A percentile compares a stretch with the other conserved stretches of the same genome.
These are phyloP conservation scores for Sordariomycetes sp. DNA, from an alignment of 2,329 filamentous ascomycete species.

Conservation along the genomic window DNA sequence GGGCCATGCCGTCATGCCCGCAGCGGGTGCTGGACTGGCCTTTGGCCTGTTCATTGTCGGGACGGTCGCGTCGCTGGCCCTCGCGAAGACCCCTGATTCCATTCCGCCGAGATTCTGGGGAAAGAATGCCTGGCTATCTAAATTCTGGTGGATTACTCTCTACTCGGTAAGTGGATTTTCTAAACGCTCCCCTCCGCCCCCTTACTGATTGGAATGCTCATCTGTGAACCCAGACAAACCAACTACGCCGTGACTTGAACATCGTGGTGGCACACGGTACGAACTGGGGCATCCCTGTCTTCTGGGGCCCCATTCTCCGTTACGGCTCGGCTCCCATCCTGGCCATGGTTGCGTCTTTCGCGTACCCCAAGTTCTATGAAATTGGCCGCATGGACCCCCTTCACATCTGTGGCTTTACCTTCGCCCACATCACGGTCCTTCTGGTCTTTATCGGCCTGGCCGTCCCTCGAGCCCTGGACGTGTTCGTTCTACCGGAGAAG, in stretches of 20 bases:
- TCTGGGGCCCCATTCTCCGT: slow-evolving; percentile 10
- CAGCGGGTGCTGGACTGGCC: slow-evolving; percentile 33
- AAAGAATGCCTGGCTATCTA: slow-evolving; percentile 20
- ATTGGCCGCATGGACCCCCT: slow-evolving; percentile 9
- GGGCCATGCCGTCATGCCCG: slow-evolving; percentile 28
- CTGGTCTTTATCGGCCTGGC: slow-evolving; percentile 7
- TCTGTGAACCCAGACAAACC: slow-evolving; percentile 29
- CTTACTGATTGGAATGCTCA: background rate
- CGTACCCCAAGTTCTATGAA: slow-evolving; percentile 10
- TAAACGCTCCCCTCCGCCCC: background rate
- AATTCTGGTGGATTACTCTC: slow-evolving; percentile 38
- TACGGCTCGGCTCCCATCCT: slow-evolving; percentile 11
- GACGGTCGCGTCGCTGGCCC: slow-evolving; percentile 18
- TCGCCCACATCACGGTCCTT: slow-evolving; percentile 8
- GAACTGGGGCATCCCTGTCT: slow-evolving; percentile 20
- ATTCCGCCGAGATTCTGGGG: slow-evolving; percentile 30
- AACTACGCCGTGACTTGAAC: slow-evolving; percentile 40
- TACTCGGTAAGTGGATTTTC: slow-evolving; percentile 33
- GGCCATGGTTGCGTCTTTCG: slow-evolving; percentile 10
- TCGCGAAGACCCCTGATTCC: slow-evolving; percentile 26
- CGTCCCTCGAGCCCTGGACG: slow-evolving; percentile 10
- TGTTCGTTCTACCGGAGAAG: slow-evolving; percentile 7
- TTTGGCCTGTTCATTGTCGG: slow-evolving; percentile 35
- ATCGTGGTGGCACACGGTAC: slow-evolving; percentile 30
- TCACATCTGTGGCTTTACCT: slow-evolving; percentile 10